Base-by-base conservation (phyloP, 768 basidiomycete species). In the Amanita pallidorosea region DNA sequence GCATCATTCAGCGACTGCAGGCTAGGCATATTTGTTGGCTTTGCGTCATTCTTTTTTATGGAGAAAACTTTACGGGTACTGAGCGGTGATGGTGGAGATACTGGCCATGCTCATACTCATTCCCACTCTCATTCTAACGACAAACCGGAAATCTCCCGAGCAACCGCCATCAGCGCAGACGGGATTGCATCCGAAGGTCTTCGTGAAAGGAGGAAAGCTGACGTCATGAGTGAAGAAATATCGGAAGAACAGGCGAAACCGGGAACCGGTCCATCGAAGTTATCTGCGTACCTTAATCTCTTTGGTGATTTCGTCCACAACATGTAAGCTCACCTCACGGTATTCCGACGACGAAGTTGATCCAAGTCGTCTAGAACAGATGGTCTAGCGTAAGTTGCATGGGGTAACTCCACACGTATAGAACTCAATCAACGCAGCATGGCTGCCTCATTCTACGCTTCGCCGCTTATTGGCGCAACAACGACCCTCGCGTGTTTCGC, bases 361-460 rank as follows among this genome's bases (percentile, higher is more conserved):
- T 51, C 33, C n/a, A 18, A 31, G 20, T 48, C 53, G 47, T 56
- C 31, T 53, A 89, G 88, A 58, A 94, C 91, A n/a, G 92, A 95
- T 70, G 92, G 92, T 43, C 76, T 95, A 45, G 86, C 86, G 85
- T 88, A 69, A 61, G 83, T 79, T 55, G 44, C 54, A 43, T 20
- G 31, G 37, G 12, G 27, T 34, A 25, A 34, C 27, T 52, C 43
- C 43, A 51, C 45, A 46, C 7, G 25, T 25, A 12, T 41, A 18
- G 42, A 49, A 47, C 40, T 27, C 23, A 49, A 38, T 37, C 47
- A 15, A 22, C 53, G 34, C 57, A 91, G 89, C 29, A 92, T 95
- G 88, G 86, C 90, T 13, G 91, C 92, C 47, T 91, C 89, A n/a
- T 95, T 94, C 72, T 94, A 94, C 63, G 90, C 89, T n/a, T 89